phyloP scores from a whole-genome alignment of 345 rosid species.

The Anacardium occidentale region DNA sequence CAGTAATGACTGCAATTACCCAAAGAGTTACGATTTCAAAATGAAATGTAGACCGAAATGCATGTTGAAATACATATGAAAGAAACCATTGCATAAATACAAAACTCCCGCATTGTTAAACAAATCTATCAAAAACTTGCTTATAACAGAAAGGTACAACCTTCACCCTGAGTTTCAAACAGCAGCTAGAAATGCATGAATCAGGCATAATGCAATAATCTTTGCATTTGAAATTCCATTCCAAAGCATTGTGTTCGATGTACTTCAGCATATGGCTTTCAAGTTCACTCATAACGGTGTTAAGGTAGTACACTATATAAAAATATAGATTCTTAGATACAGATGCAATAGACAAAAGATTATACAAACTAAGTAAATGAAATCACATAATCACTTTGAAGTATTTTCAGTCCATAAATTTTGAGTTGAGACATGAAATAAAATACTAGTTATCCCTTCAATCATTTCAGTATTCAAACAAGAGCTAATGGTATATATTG shows the following conservation, averaged over 20 bases:
- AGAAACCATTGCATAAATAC: not conserved
- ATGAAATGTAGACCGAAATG: not conserved
- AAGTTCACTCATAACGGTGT: not conserved
- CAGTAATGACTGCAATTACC: slow-evolving; percentile 58
- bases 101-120: not conserved
- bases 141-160: not conserved
- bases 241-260: not conserved
- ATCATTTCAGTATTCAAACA: too few species aligned
- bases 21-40: not conserved
- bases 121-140: not conserved
- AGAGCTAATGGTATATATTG: not conserved
- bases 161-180: not conserved
- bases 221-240: not conserved
- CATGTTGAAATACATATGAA: slow-evolving; percentile 7
- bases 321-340: not conserved
- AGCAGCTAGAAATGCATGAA: slow-evolving; percentile 5
- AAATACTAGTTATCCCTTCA: not conserved
- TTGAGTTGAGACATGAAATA: not conserved
- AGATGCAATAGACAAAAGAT: not conserved
- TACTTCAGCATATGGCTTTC: not conserved
- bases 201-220: not conserved
- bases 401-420: not conserved
- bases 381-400: not conserved
- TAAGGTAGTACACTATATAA: not conserved
- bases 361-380: not conserved